A percentile compares a stretch with the other conserved stretches of the same genome.
Conservation (phyloP, 2,329 filamentous ascomycete species). For the Pseudogymnoascus sp. region DNA sequence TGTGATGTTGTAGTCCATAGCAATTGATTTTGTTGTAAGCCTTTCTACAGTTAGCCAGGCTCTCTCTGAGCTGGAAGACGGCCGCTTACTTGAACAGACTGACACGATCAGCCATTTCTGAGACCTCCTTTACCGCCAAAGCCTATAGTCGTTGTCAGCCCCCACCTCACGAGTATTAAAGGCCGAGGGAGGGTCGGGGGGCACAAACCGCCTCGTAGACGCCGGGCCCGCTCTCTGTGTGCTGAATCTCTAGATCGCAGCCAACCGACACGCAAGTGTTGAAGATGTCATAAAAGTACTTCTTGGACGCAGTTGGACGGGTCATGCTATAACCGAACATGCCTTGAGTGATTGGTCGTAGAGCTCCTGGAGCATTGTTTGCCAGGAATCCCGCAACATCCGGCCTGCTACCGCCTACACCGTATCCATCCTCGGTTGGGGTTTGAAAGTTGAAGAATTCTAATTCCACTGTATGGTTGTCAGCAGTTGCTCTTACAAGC, state of each 20-base stretch:
- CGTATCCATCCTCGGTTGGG: slow-evolving; percentile 37
- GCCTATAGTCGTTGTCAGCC: slow-evolving; percentile 59
- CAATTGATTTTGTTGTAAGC: slow-evolving; percentile 63
- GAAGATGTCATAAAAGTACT: slow-evolving; percentile 85
- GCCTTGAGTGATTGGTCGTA: slow-evolving; percentile 77
- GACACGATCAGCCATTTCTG: slow-evolving; percentile 84
- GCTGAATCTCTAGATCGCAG: slow-evolving; percentile 86
- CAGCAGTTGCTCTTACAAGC: slow-evolving; percentile 11
- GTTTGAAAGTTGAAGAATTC: slow-evolving; percentile 89
- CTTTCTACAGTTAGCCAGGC: background rate
- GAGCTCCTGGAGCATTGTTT: slow-evolving; percentile 59
- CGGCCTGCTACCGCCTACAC: slow-evolving; percentile 50
- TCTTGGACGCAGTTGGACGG: slow-evolving; percentile 78
- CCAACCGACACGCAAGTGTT: slow-evolving; percentile 69
- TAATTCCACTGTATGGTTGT: slow-evolving; percentile 62
- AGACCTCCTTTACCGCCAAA: slow-evolving; percentile 81
- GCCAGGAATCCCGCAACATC: slow-evolving; percentile 67
- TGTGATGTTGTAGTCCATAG: slow-evolving; percentile 79
- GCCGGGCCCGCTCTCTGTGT: slow-evolving; percentile 87
- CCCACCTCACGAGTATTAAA: background rate
- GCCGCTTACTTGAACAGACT: slow-evolving; percentile 85
- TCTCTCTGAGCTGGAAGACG: background rate
- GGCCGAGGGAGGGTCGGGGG: background rate
- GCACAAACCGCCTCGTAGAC: slow-evolving; percentile 65
- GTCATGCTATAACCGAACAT: slow-evolving; percentile 96